Conservation (phyloP, 2,329 filamentous ascomycete species). For the Ophiostoma quercus region DNA sequence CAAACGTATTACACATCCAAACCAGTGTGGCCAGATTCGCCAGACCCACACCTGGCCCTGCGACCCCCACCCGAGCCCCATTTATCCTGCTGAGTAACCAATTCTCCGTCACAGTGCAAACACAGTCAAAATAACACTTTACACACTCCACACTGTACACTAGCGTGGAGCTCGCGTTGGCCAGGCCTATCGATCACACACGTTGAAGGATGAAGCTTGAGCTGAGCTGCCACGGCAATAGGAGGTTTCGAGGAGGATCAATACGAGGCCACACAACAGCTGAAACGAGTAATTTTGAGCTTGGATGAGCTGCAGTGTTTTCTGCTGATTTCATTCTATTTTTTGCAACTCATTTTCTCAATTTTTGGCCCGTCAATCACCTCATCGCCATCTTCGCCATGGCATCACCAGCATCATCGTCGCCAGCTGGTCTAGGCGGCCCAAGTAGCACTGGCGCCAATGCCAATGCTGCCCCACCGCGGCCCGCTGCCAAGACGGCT, state of each 20-base stretch:
- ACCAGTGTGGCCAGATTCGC: background rate
- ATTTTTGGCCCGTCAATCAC: background rate
- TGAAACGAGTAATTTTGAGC: background rate
- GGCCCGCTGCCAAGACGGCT: conserved; percentile 4
- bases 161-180: conserved; percentile 1
- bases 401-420: conserved; percentile 11
- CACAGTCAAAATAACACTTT: background rate
- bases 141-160: background rate
- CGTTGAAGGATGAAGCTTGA: background rate
- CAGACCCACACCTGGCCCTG: background rate
- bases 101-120: background rate
- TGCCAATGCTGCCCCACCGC: background rate
- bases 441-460: background rate
- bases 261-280: background rate
- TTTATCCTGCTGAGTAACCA: background rate
- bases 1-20: conserved; percentile 3
- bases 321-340: background rate
- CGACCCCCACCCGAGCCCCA: background rate
- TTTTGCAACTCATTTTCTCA: background rate
- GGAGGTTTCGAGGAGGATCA: background rate
- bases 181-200: background rate
- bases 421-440: background rate
- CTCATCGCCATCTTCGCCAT: conserved; percentile 12
- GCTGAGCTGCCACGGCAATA: background rate
- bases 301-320: background rate